phyloP scores from a whole-genome alignment of 805 yeast genomes.

The Phaffomyces opuntiae region DNA sequence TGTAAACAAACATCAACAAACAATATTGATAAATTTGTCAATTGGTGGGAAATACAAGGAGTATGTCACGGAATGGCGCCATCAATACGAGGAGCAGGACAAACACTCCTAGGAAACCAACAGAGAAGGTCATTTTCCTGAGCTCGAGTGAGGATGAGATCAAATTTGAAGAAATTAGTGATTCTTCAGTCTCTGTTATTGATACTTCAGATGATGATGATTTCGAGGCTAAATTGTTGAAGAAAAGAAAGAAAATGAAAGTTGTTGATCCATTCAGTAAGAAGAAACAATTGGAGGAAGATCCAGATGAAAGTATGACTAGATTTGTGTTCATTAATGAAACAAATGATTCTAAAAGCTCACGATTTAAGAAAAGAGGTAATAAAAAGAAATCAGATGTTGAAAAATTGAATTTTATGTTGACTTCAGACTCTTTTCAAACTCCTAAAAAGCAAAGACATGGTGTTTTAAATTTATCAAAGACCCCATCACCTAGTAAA shows the following conservation, averaged over 20 bases:
- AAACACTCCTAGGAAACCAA: not conserved
- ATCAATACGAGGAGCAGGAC: not conserved
- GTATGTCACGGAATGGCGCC: not conserved
- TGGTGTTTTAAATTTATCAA: slow-evolving; percentile 17
- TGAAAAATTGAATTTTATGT: slow-evolving; percentile 5
- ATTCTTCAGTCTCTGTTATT: no score
- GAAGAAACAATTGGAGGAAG: not conserved
- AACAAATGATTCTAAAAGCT: not conserved
- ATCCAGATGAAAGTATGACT: not conserved
- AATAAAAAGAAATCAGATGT: not conserved
- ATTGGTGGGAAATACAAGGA: no score
- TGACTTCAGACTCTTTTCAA: slow-evolving; percentile 19
- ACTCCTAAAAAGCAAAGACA: slow-evolving; percentile 23
- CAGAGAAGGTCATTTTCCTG: no score
- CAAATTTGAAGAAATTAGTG: no score
- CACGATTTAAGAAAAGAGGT: not conserved
- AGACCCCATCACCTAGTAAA: slow-evolving; percentile 24
- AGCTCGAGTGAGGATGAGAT: no score
- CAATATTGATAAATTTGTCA: no score
- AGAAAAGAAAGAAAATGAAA: not conserved
- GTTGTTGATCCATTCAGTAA: not conserved
- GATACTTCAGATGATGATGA: no score
- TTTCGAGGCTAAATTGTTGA: no score
- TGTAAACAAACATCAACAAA: not conserved
- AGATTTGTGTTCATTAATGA: not conserved